Evolutionary conservation across 495 filamentous ascomycete species (phyloP), one percentile per base, ranked within the genome.

Genomic region (Immersiella caudata): DNA sequence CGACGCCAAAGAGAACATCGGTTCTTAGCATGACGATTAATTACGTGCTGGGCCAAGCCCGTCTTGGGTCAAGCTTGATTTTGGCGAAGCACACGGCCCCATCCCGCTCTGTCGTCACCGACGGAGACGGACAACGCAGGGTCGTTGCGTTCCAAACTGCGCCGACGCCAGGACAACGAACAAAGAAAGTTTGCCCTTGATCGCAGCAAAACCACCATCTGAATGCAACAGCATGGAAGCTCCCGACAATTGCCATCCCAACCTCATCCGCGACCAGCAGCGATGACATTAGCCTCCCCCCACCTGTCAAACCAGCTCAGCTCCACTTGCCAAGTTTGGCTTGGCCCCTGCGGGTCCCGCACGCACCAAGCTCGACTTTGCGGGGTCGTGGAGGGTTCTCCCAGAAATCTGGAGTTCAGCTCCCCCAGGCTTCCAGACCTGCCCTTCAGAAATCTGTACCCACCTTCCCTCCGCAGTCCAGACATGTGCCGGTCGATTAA

Each of bases 11-110:
- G 16, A 22, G 49, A 2, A 2, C 52, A 55, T 20, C 8, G 21
- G 1, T 55, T 55, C 56, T 59, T 59, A 59, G 56, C 56, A 59
- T 59, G 56, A 59, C 56, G 56, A 59, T 59, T 59, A 59, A 59
- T 59, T 59, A 20, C 56, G 56, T 33, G 56, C 56, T 22, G 2
- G 12, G 56, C 56, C 56, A 59, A 59, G 56, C 24, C n/a, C 24
- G 20, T 55, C 24, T 26, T 55, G 20, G 52, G 52, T 1, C 52
- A 26, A 55, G 52, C 52, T 55, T 55, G 52, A 24, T 12, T n/a
- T 22, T 55, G 52, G 16, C 16, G 40, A 18, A 46, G 40, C 40
- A 46, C 40, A 46, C 40, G 40, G 40, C 40, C 40, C 40, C 2
- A 46, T 14, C 6, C 40, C 5, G 16, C 40, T 46, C 40, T 46